These are phyloP conservation scores for Scleroderma bovista DNA, from an alignment of 768 basidiomycete genomes.

Conservation along the genomic window DNA sequence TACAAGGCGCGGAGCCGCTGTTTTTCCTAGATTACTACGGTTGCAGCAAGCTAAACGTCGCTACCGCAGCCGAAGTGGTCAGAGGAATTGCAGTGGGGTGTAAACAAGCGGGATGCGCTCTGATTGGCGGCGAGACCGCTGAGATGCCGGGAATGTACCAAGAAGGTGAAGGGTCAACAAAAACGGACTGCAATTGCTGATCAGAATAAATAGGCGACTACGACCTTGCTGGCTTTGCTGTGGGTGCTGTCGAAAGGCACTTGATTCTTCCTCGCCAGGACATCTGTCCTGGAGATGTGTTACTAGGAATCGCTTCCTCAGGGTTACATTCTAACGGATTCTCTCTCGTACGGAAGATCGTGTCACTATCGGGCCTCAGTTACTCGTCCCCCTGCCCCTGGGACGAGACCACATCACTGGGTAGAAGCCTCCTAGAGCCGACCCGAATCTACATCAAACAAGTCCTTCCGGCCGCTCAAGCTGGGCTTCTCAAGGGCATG, in stretches of 20 bases:
- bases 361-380: constrained; percentile 58
- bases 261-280: constrained; percentile 68
- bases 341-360: constrained; percentile 90
- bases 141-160: constrained; percentile 99
- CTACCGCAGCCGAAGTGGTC: constrained; percentile 75
- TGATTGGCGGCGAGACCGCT: constrained; percentile 96
- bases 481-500: constrained; percentile 89
- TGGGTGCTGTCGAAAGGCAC: constrained; percentile 89
- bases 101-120: constrained; percentile 79
- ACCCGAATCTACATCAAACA: constrained; percentile 87
- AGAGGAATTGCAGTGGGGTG: constrained; percentile 93
- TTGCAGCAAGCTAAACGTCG: constrained; percentile 89
- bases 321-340: constrained; percentile 97
- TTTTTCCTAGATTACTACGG: constrained; percentile 98
- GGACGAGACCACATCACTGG: constrained; percentile 58
- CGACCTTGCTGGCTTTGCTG: constrained; percentile 97
- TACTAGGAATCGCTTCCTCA: constrained; percentile 87
- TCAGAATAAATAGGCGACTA: constrained; percentile 69
- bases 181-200: not conserved
- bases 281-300: constrained; percentile 74
- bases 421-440: constrained; percentile 76
- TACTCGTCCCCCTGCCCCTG: constrained; percentile 83
- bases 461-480: constrained; percentile 73
- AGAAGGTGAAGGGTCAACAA: constrained; percentile 46
- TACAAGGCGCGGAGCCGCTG: constrained; percentile 95